Conservation (phyloP, 495 filamentous ascomycete genomes). For the Penicillium taxi region DNA sequence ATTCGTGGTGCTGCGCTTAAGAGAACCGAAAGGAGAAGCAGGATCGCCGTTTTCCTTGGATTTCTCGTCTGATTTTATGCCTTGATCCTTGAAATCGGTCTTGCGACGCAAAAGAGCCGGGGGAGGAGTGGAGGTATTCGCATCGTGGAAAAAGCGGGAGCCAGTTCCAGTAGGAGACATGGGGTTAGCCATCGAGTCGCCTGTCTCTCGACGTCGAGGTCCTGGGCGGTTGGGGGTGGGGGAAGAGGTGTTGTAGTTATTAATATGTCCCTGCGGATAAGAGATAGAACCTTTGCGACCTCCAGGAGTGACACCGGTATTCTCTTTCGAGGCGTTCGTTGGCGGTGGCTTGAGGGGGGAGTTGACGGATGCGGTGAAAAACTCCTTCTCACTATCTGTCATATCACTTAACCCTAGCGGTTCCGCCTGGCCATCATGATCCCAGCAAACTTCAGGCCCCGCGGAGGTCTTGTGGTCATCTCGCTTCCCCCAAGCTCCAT, state of each 20-base stretch:
- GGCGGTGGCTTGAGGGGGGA: constrained; percentile 82
- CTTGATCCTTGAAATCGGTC: constrained; percentile 56
- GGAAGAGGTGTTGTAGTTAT: constrained; percentile 39
- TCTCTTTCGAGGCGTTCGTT: constrained; percentile 64
- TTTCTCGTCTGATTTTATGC: constrained; percentile 28
- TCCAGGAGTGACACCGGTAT: constrained; percentile 44
- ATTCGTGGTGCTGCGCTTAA: constrained; percentile 66
- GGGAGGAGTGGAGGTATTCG: constrained; percentile 51
- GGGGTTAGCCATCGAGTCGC: constrained; percentile 58
- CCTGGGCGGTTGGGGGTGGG: constrained; percentile 63
- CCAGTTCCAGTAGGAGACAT: constrained; percentile 48
- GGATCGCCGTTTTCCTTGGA: constrained; percentile 42
- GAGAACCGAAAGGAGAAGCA: constrained; percentile 49
- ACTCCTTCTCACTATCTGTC: constrained; percentile 75
- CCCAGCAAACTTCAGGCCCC: constrained; percentile 86
- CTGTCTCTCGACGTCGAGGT: constrained; percentile 77
- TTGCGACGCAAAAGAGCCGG: constrained; percentile 65
- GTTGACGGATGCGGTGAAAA: constrained; percentile 82
- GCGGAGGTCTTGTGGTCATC: constrained; percentile 58
- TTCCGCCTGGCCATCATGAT: constrained; percentile 59
- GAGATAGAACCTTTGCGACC: constrained; percentile 74
- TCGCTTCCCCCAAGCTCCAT: constrained; percentile 69
- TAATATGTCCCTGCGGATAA: constrained; percentile 42
- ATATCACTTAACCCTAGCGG: constrained; percentile 70
- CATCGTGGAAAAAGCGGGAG: constrained; percentile 49